A percentile compares a stretch with the other conserved stretches of the same genome.
These are phyloP conservation scores for Sporothrix curviconia DNA, from an alignment of 2,329 filamentous ascomycete species.

Conservation along the genomic window DNA sequence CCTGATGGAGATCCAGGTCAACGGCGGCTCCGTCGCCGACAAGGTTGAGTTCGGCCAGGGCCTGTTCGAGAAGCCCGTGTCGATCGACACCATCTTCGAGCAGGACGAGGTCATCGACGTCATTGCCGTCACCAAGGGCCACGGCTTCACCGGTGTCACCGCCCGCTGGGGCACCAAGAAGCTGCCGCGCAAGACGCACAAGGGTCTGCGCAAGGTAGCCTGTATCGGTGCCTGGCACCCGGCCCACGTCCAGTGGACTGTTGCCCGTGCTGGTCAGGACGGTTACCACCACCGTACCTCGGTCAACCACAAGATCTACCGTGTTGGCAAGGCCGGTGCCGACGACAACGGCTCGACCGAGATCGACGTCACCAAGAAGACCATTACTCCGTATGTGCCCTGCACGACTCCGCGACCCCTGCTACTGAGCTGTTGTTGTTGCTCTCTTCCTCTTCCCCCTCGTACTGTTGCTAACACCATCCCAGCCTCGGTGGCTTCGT, in stretches of 20 bases:
- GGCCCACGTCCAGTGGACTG: slow-evolving; percentile 99
- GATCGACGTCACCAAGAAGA: slow-evolving; percentile 97
- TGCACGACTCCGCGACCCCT: neutral
- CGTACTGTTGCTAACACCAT: slow-evolving; percentile 7
- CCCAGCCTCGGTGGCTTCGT: slow-evolving; percentile 95
- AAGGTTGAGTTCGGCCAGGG: slow-evolving; percentile 95
- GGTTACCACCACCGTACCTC: slow-evolving; percentile 99
- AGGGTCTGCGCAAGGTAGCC: slow-evolving; percentile 99
- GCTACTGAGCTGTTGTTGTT: neutral
- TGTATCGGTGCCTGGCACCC: slow-evolving; percentile 99
- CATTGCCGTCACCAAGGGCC: slow-evolving; percentile 99
- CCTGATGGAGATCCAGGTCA: slow-evolving; percentile 99
- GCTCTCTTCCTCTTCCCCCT: neutral
- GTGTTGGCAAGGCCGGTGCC: slow-evolving; percentile 86
- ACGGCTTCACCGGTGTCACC: slow-evolving; percentile 97
- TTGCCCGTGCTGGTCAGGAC: slow-evolving; percentile 98
- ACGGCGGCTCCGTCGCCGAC: slow-evolving; percentile 90
- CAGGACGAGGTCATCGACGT: slow-evolving; percentile 99
- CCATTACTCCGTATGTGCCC: slow-evolving; percentile 99
- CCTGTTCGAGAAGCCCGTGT: slow-evolving; percentile 98
- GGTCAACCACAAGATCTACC: slow-evolving; percentile 99
- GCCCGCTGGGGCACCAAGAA: slow-evolving; percentile 99
- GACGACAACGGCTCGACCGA: slow-evolving; percentile 92
- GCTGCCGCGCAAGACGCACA: slow-evolving; percentile 99
- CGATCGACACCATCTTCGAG: slow-evolving; percentile 93